These are phyloP conservation scores for Stephania japonica DNA, from an alignment of 164 flowering plant species.

Conservation along the genomic window DNA sequence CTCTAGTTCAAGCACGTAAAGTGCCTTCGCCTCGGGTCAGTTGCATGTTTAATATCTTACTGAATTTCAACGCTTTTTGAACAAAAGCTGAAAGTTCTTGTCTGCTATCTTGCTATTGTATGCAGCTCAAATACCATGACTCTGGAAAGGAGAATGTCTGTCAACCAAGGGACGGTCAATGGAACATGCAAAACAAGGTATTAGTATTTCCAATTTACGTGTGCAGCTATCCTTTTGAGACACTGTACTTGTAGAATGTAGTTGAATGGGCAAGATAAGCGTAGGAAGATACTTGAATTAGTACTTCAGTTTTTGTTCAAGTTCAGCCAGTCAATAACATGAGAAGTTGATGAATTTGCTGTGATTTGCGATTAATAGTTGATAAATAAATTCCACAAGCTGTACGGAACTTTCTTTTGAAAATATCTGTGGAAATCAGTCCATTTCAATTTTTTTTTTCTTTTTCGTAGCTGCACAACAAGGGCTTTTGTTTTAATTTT, in stretches of 20 bases:
- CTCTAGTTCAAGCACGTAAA: constrained; percentile 69
- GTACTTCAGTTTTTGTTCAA: neutral
- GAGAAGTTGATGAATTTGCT: neutral
- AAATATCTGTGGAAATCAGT: neutral
- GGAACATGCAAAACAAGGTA: constrained; percentile 68
- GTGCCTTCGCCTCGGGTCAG: constrained; percentile 69
- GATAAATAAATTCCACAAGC: neutral
- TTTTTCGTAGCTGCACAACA: neutral
- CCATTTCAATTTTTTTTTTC: neutral
- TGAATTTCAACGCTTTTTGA: neutral
- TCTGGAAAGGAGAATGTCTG: constrained; percentile 32
- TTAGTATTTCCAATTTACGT: neutral
- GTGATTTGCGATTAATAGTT: too few relatives aligned
- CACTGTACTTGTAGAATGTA: neutral
- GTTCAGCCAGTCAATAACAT: neutral
- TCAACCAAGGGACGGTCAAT: constrained; percentile 69
- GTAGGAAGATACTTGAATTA: too few relatives aligned
- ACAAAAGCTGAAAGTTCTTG: too few relatives aligned
- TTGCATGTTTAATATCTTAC: neutral
- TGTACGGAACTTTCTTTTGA: neutral
- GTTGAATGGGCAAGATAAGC: neutral
- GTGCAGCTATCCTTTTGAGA: neutral
- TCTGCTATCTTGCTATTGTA: neutral
- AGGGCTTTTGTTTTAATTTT: neutral
- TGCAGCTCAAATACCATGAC: constrained; percentile 15